Base-by-base conservation (phyloP, 192 early-diverging fungal species). In the Martensiomyces pterosporus region DNA sequence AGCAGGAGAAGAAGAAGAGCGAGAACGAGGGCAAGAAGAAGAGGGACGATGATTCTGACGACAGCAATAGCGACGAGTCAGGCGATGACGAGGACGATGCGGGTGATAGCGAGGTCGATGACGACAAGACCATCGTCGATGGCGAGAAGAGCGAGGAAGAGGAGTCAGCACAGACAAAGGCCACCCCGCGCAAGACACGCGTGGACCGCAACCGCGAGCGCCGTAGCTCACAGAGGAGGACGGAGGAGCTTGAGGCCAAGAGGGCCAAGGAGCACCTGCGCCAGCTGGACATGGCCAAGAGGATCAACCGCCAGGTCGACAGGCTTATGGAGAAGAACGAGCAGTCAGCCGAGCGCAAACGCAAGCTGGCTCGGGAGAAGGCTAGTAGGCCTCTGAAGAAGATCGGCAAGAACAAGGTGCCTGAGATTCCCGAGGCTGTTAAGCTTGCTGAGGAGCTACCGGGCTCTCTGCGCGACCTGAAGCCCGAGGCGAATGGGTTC, bases 141-240 rank as follows among this genome's bases (percentile, higher is more conserved):
- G 21, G 16, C n/a, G 50, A 52, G 12, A 47, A 41, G 36, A 48
- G 12, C 15, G 45, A 58, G 17, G 38, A 36, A 14, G 52, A 66
- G 9, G 39, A 52, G 13, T 13, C 35, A 8, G 16, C 18, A 3
- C 32, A 18, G 10, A 43, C 19, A 7, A 68, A 70, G 55, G 70
- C 59, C 26, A 34, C 62, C 16, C 70, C 57, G 75, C 78, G 80
- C 46, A 82, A 82, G 64, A 81, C 83, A 22, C 68, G 77, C 15
- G 54, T 71, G 1, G 65, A 84, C 45, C 70, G 83, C 55, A 84
- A 84, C 50, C 73, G 72, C 37, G 44, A 80, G 49, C 55, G 65
- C 2, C 67, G 76, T n/a, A 60, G 57, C 0, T 51, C 57, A 3
- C 55, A 68, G 47, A 62, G 49, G 23, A 44, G 45, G 14, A 52